These are phyloP conservation scores for Coprinopsis marcescibilis DNA, from an alignment of 768 basidiomycete species.

Conservation along the genomic window DNA sequence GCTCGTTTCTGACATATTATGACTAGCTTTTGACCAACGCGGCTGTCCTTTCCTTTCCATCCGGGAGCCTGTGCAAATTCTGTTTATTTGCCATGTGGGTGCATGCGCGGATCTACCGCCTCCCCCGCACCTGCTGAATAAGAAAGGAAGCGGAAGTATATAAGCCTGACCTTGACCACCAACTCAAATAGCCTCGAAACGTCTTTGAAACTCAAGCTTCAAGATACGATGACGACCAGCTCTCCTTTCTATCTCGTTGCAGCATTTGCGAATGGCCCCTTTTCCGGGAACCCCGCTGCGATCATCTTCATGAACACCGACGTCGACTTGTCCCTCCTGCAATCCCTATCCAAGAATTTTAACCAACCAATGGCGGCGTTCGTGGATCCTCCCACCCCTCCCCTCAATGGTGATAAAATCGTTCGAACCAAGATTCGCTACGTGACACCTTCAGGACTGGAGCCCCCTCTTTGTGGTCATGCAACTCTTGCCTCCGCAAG, in stretches of 20 bases:
- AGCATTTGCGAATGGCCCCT: conserved; percentile 36
- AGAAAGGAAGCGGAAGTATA: too few species aligned
- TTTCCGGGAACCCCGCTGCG: conserved; percentile 41
- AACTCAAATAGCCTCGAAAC: too few species aligned
- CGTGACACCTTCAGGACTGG: conserved; percentile 25
- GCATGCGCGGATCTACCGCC: too few species aligned
- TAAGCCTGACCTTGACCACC: too few species aligned
- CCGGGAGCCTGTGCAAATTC: too few species aligned
- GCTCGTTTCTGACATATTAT: too few species aligned
- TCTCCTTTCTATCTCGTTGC: conserved; percentile 33
- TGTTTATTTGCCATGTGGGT: too few species aligned
- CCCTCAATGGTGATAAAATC: conserved; percentile 17
- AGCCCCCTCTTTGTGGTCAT: conserved; percentile 37
- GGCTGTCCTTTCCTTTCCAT: too few species aligned
- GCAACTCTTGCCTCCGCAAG: conserved; percentile 39
- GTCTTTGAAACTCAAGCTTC: background rate
- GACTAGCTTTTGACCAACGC: too few species aligned
- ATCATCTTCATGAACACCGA: conserved; percentile 31
- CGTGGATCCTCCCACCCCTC: conserved; percentile 21
- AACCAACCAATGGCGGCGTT: conserved; percentile 40
- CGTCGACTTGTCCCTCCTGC: conserved; percentile 21
- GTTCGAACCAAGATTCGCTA: conserved; percentile 31
- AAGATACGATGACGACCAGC: conserved; percentile 1
- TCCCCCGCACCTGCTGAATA: too few species aligned
- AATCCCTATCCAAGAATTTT: conserved; percentile 34